Evolutionary conservation across 306 rosid genomes (phyloP).

Genomic region (Lathyrus aphaca): DNA sequence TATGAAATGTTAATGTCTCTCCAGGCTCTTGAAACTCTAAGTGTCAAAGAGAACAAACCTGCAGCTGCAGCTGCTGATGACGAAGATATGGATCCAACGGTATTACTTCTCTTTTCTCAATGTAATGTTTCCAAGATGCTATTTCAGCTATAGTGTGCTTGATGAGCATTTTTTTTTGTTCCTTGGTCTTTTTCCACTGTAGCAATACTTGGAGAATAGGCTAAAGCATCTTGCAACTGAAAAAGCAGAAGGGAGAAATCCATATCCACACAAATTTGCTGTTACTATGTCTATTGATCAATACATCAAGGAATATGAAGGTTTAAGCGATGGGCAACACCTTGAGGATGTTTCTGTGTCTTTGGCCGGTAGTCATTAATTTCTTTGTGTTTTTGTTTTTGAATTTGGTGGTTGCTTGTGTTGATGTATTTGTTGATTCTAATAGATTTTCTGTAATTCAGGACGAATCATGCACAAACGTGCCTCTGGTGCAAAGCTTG

Average conservation of each 20-base stretch:
- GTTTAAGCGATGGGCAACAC: conserved; percentile 72
- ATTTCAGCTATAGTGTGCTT: conserved; percentile 5
- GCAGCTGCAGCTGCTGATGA: conserved; percentile 57
- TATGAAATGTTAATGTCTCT: not conserved
- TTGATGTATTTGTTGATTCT: conserved; percentile 20
- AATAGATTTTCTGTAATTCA: conserved; percentile 27
- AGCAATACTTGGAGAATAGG: conserved; percentile 92
- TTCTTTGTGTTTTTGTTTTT: conserved; percentile 36
- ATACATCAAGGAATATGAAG: conserved; percentile 55
- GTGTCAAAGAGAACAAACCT: conserved; percentile 56
- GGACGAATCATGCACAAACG: conserved; percentile 74
- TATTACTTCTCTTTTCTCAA: conserved; percentile 30
- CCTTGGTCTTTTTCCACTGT: conserved; percentile 32
- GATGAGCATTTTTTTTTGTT: not conserved
- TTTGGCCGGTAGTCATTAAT: conserved; percentile 60
- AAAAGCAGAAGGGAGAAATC: conserved; percentile 60
- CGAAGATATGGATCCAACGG: conserved; percentile 93
- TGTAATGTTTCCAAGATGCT: not conserved
- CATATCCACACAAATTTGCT: conserved; percentile 83
- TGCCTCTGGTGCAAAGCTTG: conserved; percentile 68
- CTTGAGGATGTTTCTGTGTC: conserved; percentile 64
- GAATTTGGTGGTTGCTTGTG: not conserved
- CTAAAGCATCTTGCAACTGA: conserved; percentile 63
- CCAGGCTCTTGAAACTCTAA: conserved; percentile 60
- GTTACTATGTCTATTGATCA: conserved; percentile 57